A percentile compares a stretch with the other conserved stretches of the same genome.
Evolutionary conservation across 352 stramenopile species (phyloP).

Genomic region (Albugo candida): DNA sequence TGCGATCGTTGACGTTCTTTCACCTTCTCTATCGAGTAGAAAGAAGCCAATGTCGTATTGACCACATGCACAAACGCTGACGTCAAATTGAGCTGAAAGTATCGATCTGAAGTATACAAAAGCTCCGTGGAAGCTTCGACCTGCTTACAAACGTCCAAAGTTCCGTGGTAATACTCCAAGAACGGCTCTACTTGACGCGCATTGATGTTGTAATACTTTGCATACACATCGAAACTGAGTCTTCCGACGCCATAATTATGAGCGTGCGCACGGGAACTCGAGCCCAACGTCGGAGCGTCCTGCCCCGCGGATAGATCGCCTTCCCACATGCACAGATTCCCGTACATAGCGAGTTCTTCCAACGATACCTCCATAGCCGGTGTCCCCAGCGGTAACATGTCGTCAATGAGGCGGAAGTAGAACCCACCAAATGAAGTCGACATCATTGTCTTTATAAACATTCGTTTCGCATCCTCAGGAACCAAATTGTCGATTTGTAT

Average conservation of each 20-base stretch:
- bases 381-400: conserved; percentile 46
- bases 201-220: conserved; percentile 78
- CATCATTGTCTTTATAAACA: conserved; percentile 62
- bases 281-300: conserved; percentile 11
- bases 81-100: conserved; percentile 76
- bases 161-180: conserved; percentile 68
- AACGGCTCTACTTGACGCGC: conserved; percentile 62
- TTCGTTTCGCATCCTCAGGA: conserved; percentile 12
- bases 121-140: conserved; percentile 34
- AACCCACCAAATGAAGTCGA: conserved; percentile 73
- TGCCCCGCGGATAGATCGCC: conserved; percentile 10
- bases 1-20: conserved; percentile 34
- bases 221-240: conserved; percentile 64
- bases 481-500: background rate
- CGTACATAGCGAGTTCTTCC: conserved; percentile 57
- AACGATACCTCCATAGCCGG: conserved; percentile 63
- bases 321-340: conserved; percentile 55
- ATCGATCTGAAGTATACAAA: conserved; percentile 59
- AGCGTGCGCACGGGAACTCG: conserved; percentile 18
- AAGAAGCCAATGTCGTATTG: conserved; percentile 39
- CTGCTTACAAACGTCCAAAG: conserved; percentile 63
- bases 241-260: conserved; percentile 57
- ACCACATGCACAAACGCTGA: conserved; percentile 64
- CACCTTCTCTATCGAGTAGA: conserved; percentile 34
- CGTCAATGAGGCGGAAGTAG: conserved; percentile 70